Evolutionary conservation across 129 eudicot species (phyloP), one percentile per base, ranked within the genome.

Genomic region (Flaveria bidentis): DNA sequence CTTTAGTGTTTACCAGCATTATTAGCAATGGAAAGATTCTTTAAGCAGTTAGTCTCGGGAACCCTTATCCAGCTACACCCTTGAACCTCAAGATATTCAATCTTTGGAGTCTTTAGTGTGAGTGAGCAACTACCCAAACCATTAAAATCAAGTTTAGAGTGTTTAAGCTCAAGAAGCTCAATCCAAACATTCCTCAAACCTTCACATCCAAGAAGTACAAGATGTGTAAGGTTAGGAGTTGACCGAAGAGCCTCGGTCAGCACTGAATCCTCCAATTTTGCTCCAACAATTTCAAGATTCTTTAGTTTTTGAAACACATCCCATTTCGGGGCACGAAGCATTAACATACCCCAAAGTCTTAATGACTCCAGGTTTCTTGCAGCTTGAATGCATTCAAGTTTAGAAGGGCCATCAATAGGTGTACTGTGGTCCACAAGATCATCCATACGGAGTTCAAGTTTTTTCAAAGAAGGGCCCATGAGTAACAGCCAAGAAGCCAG

Each of bases 241-340:
- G 91, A 84, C 39, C 55, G 47, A 47, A 93, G 88, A 16, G 85
- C 89, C 77, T 82, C 85, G 2, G 75, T 58, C 77, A 93, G 86
- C 14, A 88, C 91, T 26, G 77, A 64, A 25, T 88, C 96, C 77
- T 85, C 89, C 83, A 84, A 55, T 72, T 83, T 87, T 2, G 87
- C 97, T 22, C 96, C 98, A 53, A 93, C 93, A 1, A 93, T 90
- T 79, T 93, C 95, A 84, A 93, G 98, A 83, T 77, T 88, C 67
- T 30, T 75, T 7, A 93, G 88, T 44, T 84, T 88, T 2, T 69
- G 11, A 75, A 93, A 93, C 45, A 67, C 45, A 15, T 87, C 89
- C 98, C 98, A 93, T 36, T 88, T 90, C 1, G 96, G 98, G 15
- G 89, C 75, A 23, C 76, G 46, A 4, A 78, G 49, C 90, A 93